Conservation (phyloP, 352 stramenopile species). For the Globisporangium recalcitrans region DNA sequence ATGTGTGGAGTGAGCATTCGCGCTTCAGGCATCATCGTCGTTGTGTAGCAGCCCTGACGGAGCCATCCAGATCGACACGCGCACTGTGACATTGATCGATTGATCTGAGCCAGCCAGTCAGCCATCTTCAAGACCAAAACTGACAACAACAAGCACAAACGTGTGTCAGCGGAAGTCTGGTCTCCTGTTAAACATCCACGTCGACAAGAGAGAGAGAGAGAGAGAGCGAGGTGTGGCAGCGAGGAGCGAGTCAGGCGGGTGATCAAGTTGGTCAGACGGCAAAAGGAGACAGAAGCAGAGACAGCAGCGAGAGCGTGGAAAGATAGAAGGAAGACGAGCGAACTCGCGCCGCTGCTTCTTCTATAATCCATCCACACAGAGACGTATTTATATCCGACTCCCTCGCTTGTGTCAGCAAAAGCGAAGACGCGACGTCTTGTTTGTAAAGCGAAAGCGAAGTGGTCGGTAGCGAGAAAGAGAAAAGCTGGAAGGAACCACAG, state of each 20-base stretch:
- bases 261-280: not conserved
- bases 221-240: too few relatives aligned
- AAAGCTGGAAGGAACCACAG: not conserved
- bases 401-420: not conserved
- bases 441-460: too few relatives aligned
- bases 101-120: not conserved
- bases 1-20: too few relatives aligned
- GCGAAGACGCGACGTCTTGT: not conserved
- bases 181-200: not conserved
- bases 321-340: not conserved
- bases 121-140: not conserved
- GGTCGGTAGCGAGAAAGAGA: not conserved
- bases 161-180: not conserved
- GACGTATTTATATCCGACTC: conserved; percentile 8
- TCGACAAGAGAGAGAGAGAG: not conserved
- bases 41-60: not conserved
- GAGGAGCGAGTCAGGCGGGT: not conserved
- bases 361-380: not conserved
- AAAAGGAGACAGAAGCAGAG: not conserved
- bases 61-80: too few relatives aligned
- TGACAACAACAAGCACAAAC: not conserved
- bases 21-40: not conserved
- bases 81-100: not conserved
- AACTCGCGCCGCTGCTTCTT: conserved; percentile 1
- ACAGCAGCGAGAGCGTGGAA: not conserved